A percentile compares a stretch with the other conserved stretches of the same genome.
These are phyloP conservation scores for Hanseniaspora occidentalis DNA, from an alignment of 805 yeast genomes.

Conservation along the genomic window DNA sequence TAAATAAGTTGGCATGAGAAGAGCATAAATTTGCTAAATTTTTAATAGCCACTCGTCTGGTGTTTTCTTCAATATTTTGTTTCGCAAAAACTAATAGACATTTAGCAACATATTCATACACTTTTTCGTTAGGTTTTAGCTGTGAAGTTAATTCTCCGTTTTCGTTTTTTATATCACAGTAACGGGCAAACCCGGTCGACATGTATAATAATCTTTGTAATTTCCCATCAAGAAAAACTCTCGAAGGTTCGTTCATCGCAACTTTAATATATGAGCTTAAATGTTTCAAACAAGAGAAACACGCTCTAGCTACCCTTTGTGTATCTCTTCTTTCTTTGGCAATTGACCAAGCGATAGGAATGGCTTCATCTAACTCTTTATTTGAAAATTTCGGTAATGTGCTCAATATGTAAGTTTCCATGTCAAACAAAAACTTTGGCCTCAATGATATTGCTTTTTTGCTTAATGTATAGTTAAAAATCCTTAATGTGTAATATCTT, in stretches of 20 bases:
- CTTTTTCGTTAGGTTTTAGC: constrained; percentile 38
- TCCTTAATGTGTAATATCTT: constrained; percentile 37
- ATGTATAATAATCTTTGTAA: constrained; percentile 46
- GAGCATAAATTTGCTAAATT: constrained; percentile 49
- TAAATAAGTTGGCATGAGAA: constrained; percentile 52
- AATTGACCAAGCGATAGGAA: constrained; percentile 55
- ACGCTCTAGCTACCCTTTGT: constrained; percentile 43
- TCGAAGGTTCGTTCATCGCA: constrained; percentile 15
- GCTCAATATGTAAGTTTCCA: constrained; percentile 40
- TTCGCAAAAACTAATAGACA: constrained; percentile 44
- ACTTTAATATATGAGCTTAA: constrained; percentile 33
- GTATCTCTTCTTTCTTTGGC: constrained; percentile 35
- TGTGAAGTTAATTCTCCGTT: constrained; percentile 29
- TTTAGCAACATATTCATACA: constrained; percentile 45
- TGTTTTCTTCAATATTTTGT: constrained; percentile 18
- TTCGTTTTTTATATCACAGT: constrained; percentile 45
- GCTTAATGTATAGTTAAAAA: constrained; percentile 40
- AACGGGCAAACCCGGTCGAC: constrained; percentile 59
- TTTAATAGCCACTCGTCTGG: constrained; percentile 41
- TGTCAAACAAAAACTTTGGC: constrained; percentile 34
- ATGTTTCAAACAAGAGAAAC: constrained; percentile 44
- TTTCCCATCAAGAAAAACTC: constrained; percentile 28
- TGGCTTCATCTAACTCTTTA: constrained; percentile 56
- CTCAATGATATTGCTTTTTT: constrained; percentile 30
- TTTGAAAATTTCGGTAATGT: constrained; percentile 48